Conservation (phyloP, 768 basidiomycete species). For the Pulveroboletus ravenelii region DNA sequence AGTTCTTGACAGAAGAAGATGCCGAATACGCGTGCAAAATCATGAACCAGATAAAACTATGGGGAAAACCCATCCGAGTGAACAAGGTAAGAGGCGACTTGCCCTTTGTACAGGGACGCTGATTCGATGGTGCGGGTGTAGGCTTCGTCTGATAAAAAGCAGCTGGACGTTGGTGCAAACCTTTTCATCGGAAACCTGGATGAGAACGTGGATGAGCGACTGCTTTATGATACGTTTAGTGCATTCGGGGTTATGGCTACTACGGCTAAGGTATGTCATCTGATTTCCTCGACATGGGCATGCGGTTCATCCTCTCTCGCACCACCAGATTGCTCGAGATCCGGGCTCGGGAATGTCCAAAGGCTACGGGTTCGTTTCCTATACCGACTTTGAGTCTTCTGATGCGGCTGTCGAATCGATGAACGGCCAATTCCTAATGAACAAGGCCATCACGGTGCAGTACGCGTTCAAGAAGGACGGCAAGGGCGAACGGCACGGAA, state of each 20-base stretch:
- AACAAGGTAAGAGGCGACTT: slow-evolving; percentile 80
- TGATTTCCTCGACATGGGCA: not conserved
- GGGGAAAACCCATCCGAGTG: slow-evolving; percentile 97
- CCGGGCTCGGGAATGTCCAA: slow-evolving; percentile 80
- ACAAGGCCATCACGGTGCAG: slow-evolving; percentile 95
- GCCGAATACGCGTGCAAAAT: slow-evolving; percentile 99
- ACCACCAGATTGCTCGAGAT: slow-evolving; percentile 86
- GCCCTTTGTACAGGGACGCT: not conserved
- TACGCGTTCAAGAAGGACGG: slow-evolving; percentile 99
- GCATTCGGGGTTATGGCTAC: slow-evolving; percentile 92
- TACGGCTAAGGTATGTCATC: slow-evolving; percentile 64
- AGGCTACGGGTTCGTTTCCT: slow-evolving; percentile 96
- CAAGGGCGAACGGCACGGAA: slow-evolving; percentile 96
- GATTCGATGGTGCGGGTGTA: slow-evolving; percentile 32
- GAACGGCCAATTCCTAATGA: slow-evolving; percentile 97
- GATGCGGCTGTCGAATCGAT: slow-evolving; percentile 95
- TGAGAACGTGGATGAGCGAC: slow-evolving; percentile 88
- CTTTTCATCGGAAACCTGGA: slow-evolving; percentile 95
- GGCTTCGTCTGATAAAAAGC: slow-evolving; percentile 98
- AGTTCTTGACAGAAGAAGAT: slow-evolving; percentile 98
- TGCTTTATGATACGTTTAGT: slow-evolving; percentile 92
- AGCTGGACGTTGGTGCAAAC: slow-evolving; percentile 96
- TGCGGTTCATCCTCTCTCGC: not conserved
- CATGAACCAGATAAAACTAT: slow-evolving; percentile 99
- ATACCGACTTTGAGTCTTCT: slow-evolving; percentile 95